phyloP scores from a whole-genome alignment of 768 basidiomycete species.

The Aureoboletus auriporus region DNA sequence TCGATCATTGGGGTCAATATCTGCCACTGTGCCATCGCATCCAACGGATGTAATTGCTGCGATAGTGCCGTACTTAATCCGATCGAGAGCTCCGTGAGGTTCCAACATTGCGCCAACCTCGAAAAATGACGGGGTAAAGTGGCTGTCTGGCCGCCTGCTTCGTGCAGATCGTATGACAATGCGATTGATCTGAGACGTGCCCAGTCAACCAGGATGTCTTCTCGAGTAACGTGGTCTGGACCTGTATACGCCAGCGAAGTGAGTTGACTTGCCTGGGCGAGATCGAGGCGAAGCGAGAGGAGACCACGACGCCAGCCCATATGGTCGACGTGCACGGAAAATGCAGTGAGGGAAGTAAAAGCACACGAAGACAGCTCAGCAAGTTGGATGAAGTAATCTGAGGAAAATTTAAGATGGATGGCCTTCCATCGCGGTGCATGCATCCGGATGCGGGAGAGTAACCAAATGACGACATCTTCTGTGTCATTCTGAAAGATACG shows the following conservation, averaged over 20 bases:
- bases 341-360: constrained; percentile 19
- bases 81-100: constrained; percentile 21
- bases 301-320: constrained; percentile 25
- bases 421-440: constrained; percentile 23
- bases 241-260: constrained; percentile 22
- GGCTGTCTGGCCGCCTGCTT: constrained; percentile 22
- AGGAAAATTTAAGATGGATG: constrained; percentile 25
- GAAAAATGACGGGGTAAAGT: constrained; percentile 20
- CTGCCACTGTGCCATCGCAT: constrained; percentile 5
- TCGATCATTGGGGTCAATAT: constrained; percentile 6
- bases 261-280: constrained; percentile 14
- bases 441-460: constrained; percentile 15
- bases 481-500: constrained; percentile 25
- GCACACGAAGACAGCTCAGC: constrained; percentile 15
- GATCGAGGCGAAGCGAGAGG: constrained; percentile 19
- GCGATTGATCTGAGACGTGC: constrained; percentile 21
- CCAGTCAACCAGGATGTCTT: constrained; percentile 23
- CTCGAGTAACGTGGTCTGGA: constrained; percentile 18
- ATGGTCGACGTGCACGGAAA: constrained; percentile 24
- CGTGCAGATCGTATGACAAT: constrained; percentile 22
- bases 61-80: constrained; percentile 12
- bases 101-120: constrained; percentile 10
- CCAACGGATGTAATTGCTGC: constrained; percentile 13
- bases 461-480: constrained; percentile 14
- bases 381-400: constrained; percentile 22